Base-by-base conservation (phyloP, 495 filamentous ascomycete genomes). In the Chaetomidium leptoderma region DNA sequence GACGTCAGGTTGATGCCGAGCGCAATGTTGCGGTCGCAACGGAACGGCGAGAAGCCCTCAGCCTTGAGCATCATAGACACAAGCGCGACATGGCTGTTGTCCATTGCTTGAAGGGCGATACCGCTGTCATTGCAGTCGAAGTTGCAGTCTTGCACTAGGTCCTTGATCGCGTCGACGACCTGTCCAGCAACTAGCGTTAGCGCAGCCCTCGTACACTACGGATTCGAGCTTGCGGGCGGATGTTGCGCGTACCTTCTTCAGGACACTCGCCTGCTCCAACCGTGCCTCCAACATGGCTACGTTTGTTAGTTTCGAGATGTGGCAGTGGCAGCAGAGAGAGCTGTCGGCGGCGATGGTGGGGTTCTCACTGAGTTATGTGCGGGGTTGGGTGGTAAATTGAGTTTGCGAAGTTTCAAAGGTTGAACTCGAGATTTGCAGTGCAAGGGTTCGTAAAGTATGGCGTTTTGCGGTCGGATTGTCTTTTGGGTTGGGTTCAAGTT, bases 101-200 rank as follows among this genome's bases (percentile, higher is more conserved):
- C 93, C 95, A 99, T 99, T 65, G 93, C 93, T 77, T 99, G 93
- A 29, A 99, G 87, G 51, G 91, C 91, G 72, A 99, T 92, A 50
- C 93, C 93, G 61, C 89, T 90, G 82, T 99, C 93, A 87, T 97
- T 99, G 87, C 95, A 99, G 79, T 99, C 93, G 77, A 99, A 99
- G 78, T 99, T 99, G 84, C 95, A 97, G 78, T 97, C 92, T 76
- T 97, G 93, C 49, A 99, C 93, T 27, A 99, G 85, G 67, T 99
- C 95, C 76, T 96, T 97, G 85, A 99, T 96, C 58, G 93, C 90
- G 73, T 97, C 95, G 73, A 97, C 92, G 62, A 96, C 90, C 92
- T 96, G 65, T 35, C 13, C 6, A 42, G 53, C 17, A 57, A 51
- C 1, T 4, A 9, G 13, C 23, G 26, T 35, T 24, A 54, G 26